Evolutionary conservation across 2,329 filamentous ascomycete species (phyloP), one percentile per base, ranked within the genome.

Genomic region (Colletotrichum gigasporum): DNA sequence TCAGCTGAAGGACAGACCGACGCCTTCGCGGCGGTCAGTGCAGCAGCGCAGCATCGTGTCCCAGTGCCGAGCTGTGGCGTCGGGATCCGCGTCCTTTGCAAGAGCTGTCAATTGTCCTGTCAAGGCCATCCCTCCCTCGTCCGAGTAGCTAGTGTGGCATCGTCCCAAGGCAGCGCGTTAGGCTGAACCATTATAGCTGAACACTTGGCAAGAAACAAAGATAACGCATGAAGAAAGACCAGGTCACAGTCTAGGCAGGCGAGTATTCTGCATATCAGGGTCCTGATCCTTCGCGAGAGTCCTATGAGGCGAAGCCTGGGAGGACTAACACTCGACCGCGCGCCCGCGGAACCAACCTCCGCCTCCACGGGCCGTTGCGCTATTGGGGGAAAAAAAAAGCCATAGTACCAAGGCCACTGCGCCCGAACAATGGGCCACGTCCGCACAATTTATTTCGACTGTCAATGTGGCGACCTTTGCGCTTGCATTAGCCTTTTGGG

Each of bases 271-370:
- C 34, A 26, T 14, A n/a, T 10, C 0, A 37, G 34, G 16, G 51
- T 51, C 37, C 37, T 50, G 44, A 35, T 57, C 42, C 42, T 57
- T 57, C 44, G 44, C 30, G 16, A 22, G 18, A 63, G 59, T 63
- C 59, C 53, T 58, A 32, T 12, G 12, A 20, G 3, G 22, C 18
- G 20, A 18, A 2, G n/a, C n/a, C n/a, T n/a, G n/a, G n/a, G n/a
- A n/a, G n/a, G n/a, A n/a, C n/a, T n/a, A n/a, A n/a, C n/a, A n/a
- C n/a, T n/a, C n/a, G n/a, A n/a, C n/a, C n/a, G n/a, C n/a, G n/a
- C n/a, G n/a, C n/a, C 5, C 41, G 50, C 50, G 30, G 32, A 32
- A 28, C 12, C 16, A 28, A n/a, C n/a, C 59, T 63, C 35, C 59
- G 44, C 59, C 59, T 57, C 56, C 28, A 26, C 37, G 16, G 3